phyloP scores from a whole-genome alignment of 768 basidiomycete genomes.

The Suillus placidus region DNA sequence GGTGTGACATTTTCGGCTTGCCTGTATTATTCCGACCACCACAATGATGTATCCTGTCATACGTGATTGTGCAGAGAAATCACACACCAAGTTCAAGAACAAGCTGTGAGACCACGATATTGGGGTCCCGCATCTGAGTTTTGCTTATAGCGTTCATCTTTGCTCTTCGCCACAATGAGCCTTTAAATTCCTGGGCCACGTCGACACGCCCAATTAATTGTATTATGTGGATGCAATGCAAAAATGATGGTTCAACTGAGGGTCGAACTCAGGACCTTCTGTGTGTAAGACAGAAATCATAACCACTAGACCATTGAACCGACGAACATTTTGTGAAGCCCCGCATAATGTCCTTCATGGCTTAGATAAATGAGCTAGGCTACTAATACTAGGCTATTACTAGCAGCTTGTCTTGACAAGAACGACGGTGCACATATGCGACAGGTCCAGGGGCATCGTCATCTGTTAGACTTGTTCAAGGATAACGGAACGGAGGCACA shows the following conservation, averaged over 20 bases:
- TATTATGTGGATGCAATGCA: background rate
- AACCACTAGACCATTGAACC: constrained; percentile 65
- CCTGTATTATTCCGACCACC: background rate
- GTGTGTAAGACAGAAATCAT: constrained; percentile 57
- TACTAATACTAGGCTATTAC: too few relatives aligned
- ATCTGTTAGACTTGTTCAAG: background rate
- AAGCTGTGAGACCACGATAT: too few relatives aligned
- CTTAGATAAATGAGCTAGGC: background rate
- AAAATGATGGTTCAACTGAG: constrained; percentile 48
- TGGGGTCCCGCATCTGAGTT: too few relatives aligned
- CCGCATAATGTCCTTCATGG: background rate
- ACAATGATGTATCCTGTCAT: background rate
- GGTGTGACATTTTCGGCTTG: background rate
- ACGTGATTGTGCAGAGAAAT: background rate
- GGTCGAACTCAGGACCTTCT: constrained; percentile 44
- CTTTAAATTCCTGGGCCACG: background rate
- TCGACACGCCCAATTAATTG: too few relatives aligned
- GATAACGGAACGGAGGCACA: background rate
- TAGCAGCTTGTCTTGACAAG: background rate
- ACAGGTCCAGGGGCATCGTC: background rate
- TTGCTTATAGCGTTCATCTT: too few relatives aligned
- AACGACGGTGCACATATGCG: background rate
- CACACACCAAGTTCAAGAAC: too few relatives aligned
- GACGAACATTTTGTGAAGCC: background rate
- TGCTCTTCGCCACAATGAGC: background rate